Evolutionary conservation across 768 basidiomycete species (phyloP), one percentile per base, ranked within the genome.

Genomic region (Kwoniella dejecticola): DNA sequence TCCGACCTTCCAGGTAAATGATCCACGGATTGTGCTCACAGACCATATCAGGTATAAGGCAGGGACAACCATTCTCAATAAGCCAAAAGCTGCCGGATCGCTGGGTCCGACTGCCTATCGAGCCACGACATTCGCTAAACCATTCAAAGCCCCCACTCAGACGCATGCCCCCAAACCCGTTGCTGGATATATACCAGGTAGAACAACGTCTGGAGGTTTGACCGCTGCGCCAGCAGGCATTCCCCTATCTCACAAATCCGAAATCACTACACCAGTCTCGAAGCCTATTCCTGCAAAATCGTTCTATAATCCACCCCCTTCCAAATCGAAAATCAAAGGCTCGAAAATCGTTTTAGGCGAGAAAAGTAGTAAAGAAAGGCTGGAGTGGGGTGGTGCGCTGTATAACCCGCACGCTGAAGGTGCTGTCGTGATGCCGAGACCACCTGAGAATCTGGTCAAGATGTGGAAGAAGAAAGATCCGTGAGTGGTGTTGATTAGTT

Each of bases 341-440:
- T 1, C 40, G 52, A 58, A 56, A 42, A 68, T 73, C 30, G 64
- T 70, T 21, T 57, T 66, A 21, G 70, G 64, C 21, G 72, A 66
- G 44, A 52, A 57, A 59, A 67, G 63, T 47, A 64, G 55, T 15
- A 63, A 66, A 44, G 44, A 66, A 23, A 19, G 69, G 41, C 19
- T 56, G 13, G 56, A 69, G 59, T 65, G 72, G 68, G 66, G 68
- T 59, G 52, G 63, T 27, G 63, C 73, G 1, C 57, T 72, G 31
- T 87, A 91, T 76, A 87, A 95, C 73, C 90, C 95, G 2, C 78
- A 83, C 4, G 85, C 83, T 0, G 84, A 86, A 53, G 88, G 85
- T 3, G 92, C 93, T 0, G 79, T 98, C 7, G 88, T 97, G 4
- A 90, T 99, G 91, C 88, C 87, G 67, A 79, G 83, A 4, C 91